Conservation (phyloP, 164 flowering plant species). For the Aristolochia californica region DNA sequence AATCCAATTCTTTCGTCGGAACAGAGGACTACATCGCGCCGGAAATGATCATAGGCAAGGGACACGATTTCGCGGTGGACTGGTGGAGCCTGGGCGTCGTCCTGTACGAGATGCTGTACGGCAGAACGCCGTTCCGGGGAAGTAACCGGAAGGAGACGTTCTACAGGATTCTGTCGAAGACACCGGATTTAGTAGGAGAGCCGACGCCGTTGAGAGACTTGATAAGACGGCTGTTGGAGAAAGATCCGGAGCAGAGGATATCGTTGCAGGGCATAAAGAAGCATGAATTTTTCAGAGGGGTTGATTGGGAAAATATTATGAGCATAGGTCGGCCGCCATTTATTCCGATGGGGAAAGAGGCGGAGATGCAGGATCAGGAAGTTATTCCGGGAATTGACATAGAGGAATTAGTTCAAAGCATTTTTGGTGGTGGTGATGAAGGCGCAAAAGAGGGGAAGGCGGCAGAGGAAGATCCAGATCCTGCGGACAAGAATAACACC, state of each 20-base stretch:
- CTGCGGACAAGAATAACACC: not conserved
- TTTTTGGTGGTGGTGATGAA: slow-evolving; percentile 17
- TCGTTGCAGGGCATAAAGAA: slow-evolving; percentile 44
- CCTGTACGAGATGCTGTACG: slow-evolving; percentile 92
- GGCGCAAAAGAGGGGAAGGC: not conserved
- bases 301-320: slow-evolving; percentile 49
- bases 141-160: slow-evolving; percentile 67
- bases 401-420: slow-evolving; percentile 37
- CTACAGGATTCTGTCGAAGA: slow-evolving; percentile 38
- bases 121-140: slow-evolving; percentile 71
- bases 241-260: slow-evolving; percentile 55
- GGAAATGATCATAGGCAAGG: slow-evolving; percentile 59
- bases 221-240: slow-evolving; percentile 51
- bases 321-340: slow-evolving; percentile 57
- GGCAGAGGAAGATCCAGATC: not conserved
- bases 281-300: slow-evolving; percentile 56
- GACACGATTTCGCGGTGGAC: slow-evolving; percentile 80
- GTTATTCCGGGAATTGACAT: slow-evolving; percentile 38
- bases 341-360: slow-evolving; percentile 27
- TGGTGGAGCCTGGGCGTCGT: slow-evolving; percentile 91
- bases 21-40: slow-evolving; percentile 96
- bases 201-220: slow-evolving; percentile 62
- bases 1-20: slow-evolving; percentile 90
- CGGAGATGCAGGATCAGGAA: slow-evolving; percentile 14
- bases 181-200: slow-evolving; percentile 57